These are phyloP conservation scores for Taphrina pruni DNA, from an alignment of 1,139 yeast species.

Conservation along the genomic window DNA sequence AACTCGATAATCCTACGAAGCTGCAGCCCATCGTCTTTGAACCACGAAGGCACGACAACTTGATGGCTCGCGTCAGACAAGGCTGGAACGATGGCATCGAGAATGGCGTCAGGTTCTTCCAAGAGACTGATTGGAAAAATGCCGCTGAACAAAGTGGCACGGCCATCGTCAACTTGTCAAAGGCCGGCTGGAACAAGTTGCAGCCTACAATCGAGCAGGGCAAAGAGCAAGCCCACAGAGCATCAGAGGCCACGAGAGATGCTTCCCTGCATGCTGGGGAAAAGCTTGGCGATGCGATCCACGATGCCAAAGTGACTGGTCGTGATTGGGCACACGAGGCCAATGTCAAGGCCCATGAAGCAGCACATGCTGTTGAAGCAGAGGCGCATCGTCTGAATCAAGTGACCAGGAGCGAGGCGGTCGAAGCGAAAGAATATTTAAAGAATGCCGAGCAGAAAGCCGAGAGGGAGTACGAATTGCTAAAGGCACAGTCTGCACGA, in stretches of 20 bases:
- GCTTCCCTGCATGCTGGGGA: constrained; percentile 25
- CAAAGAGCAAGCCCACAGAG: neutral
- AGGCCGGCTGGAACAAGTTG: constrained; percentile 18
- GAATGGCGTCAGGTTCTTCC: constrained; percentile 24
- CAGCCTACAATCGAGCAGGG: constrained; percentile 32
- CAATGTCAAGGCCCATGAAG: constrained; percentile 20
- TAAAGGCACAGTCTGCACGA: constrained; percentile 12
- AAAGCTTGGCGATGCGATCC: constrained; percentile 10
- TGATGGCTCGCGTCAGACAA: constrained; percentile 28
- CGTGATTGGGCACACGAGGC: constrained; percentile 18
- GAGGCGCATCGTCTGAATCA: constrained; percentile 17
- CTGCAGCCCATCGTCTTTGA: constrained; percentile 11
- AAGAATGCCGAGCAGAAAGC: constrained; percentile 27
- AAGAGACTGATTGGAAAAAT: constrained; percentile 28
- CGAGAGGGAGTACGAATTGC: constrained; percentile 9
- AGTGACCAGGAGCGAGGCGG: constrained; percentile 13
- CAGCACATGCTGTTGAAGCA: constrained; percentile 10
- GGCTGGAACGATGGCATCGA: constrained; percentile 38
- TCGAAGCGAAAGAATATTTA: constrained; percentile 23
- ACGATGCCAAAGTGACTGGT: constrained; percentile 6
- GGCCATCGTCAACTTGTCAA: constrained; percentile 15
- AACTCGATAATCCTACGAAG: constrained; percentile 23
- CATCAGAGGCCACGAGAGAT: constrained; percentile 25
- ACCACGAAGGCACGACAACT: constrained; percentile 24
- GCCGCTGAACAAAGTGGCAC: constrained; percentile 22